Evolutionary conservation across 106 monocot genomes (phyloP).

Genomic region (Vanilla planifolia): DNA sequence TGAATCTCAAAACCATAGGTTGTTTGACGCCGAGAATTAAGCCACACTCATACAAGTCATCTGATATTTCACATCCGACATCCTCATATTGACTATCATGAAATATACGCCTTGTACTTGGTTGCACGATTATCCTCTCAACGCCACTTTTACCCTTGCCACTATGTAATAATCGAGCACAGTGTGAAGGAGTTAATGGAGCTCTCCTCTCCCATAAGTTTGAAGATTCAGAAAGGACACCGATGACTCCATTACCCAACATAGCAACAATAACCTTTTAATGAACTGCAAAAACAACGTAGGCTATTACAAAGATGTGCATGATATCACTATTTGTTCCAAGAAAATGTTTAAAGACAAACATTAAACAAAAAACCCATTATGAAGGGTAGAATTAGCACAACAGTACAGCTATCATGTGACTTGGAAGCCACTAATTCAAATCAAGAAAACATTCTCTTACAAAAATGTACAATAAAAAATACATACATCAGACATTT

Average conservation of each 20-base stretch:
- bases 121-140: conserved; percentile 71
- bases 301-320: too few relatives aligned
- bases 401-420: too few relatives aligned
- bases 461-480: too few relatives aligned
- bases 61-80: conserved; percentile 86
- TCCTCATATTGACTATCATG: conserved; percentile 83
- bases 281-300: conserved; percentile 1
- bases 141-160: conserved; percentile 48
- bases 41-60: conserved; percentile 88
- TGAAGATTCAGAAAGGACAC: conserved; percentile 67
- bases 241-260: conserved; percentile 87
- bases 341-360: too few relatives aligned
- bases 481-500: too few relatives aligned
- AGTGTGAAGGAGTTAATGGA: conserved; percentile 81
- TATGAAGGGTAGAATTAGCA: too few relatives aligned
- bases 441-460: too few relatives aligned
- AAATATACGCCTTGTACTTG: conserved; percentile 74
- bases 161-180: conserved; percentile 75
- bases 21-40: conserved; percentile 92
- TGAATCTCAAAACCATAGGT: conserved; percentile 53
- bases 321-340: too few relatives aligned
- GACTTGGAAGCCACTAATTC: too few relatives aligned
- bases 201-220: conserved; percentile 93
- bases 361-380: too few relatives aligned
- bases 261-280: conserved; percentile 20